phyloP scores from a whole-genome alignment of 306 rosid species.

The Prunus campanulata region DNA sequence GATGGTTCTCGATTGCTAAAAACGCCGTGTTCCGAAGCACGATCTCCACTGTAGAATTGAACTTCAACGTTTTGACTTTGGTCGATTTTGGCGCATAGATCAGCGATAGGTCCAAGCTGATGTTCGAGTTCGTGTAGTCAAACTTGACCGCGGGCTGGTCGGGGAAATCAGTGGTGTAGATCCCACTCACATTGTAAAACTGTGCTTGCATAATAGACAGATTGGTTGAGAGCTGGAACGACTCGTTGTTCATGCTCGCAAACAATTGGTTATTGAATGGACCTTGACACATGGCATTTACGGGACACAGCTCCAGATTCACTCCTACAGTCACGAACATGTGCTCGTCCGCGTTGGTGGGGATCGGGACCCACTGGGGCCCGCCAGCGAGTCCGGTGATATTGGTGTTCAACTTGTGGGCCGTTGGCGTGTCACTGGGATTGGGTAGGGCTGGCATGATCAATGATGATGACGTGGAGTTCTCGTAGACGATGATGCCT shows the following conservation, averaged over 20 bases:
- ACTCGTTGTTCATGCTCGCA: constrained; percentile 72
- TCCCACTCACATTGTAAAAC: constrained; percentile 14
- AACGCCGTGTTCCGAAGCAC: constrained; percentile 55
- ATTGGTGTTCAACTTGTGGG: constrained; percentile 48
- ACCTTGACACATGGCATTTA: constrained; percentile 32
- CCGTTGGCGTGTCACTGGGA: constrained; percentile 34
- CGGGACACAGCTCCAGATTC: constrained; percentile 23
- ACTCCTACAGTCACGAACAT: constrained; percentile 52
- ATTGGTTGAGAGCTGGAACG: constrained; percentile 41
- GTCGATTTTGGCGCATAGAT: constrained; percentile 48
- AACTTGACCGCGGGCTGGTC: constrained; percentile 33
- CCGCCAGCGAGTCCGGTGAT: constrained; percentile 30
- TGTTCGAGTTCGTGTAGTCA: constrained; percentile 32
- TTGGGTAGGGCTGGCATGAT: constrained; percentile 46
- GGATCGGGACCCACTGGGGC: constrained; percentile 55
- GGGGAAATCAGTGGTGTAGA: constrained; percentile 54
- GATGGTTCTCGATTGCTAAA: constrained; percentile 40
- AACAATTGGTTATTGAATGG: constrained; percentile 10
- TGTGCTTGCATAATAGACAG: constrained; percentile 50
- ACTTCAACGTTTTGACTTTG: constrained; percentile 53
- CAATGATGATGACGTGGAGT: constrained; percentile 15
- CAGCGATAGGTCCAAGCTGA: not conserved
- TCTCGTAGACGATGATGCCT: constrained; percentile 40
- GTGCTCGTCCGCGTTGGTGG: constrained; percentile 38
- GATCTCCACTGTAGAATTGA: constrained; percentile 50